These are phyloP conservation scores for Penicillium antarcticum DNA, from an alignment of 495 filamentous ascomycete species.

Conservation along the genomic window DNA sequence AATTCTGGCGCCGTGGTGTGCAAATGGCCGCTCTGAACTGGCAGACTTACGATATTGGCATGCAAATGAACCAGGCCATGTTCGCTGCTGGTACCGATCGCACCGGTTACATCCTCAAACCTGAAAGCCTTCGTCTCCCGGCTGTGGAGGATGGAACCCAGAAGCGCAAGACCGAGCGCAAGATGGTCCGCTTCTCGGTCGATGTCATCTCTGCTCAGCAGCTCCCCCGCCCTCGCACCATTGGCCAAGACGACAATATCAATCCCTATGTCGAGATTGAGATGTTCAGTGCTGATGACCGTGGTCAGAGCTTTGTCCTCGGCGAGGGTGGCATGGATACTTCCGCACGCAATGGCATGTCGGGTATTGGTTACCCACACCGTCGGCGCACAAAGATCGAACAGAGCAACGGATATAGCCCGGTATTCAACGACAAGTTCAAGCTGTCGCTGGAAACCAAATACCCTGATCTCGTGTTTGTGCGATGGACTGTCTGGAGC, in stretches of 20 bases:
- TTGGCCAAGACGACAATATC: conserved; percentile 67
- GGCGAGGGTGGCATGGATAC: conserved; percentile 69
- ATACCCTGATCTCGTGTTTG: conserved; percentile 88
- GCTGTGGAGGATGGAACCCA: conserved; percentile 39
- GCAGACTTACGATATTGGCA: conserved; percentile 93
- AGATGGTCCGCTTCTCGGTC: conserved; percentile 77
- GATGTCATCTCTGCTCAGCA: conserved; percentile 93
- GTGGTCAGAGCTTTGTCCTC: conserved; percentile 58
- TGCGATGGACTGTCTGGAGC: conserved; percentile 88
- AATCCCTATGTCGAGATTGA: conserved; percentile 95
- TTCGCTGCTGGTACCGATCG: conserved; percentile 88
- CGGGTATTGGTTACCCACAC: conserved; percentile 71
- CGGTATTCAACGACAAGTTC: conserved; percentile 73
- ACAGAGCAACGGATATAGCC: conserved; percentile 87
- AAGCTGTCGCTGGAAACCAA: conserved; percentile 79
- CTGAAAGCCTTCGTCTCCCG: conserved; percentile 70
- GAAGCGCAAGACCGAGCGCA: conserved; percentile 53
- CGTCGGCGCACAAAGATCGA: conserved; percentile 75
- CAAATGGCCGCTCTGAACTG: conserved; percentile 97
- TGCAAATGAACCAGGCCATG: conserved; percentile 97
- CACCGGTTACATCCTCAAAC: conserved; percentile 91
- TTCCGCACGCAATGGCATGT: conserved; percentile 64
- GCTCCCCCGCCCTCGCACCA: conserved; percentile 73
- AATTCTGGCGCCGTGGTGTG: conserved; percentile 90
- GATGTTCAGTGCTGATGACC: conserved; percentile 91